Conservation (phyloP, 1,284 basidiomycete genomes). For the Porogramme epimiltina region DNA sequence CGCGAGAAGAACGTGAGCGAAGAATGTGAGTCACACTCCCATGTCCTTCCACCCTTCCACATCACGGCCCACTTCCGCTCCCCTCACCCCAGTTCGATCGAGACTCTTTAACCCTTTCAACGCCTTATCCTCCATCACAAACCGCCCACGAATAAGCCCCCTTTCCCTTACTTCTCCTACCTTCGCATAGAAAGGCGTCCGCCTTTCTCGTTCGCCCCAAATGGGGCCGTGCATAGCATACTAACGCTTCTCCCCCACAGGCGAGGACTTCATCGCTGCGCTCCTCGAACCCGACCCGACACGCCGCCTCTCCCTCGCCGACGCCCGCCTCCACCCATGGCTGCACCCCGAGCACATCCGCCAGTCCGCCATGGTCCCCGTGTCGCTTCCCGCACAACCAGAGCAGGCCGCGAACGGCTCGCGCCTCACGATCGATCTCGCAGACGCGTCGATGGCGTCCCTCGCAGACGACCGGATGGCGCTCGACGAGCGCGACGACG, state of each 20-base stretch:
- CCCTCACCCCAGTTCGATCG: too few relatives aligned
- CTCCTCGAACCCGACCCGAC: conserved; percentile 55
- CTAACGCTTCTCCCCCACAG: conserved; percentile 1
- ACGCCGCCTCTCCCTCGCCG: conserved; percentile 57
- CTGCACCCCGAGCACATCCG: conserved; percentile 35
- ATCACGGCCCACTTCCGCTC: too few relatives aligned
- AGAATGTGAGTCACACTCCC: not conserved
- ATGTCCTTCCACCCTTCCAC: too few relatives aligned
- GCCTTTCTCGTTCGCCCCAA: too few relatives aligned
- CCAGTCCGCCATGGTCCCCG: not conserved
- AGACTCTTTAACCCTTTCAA: too few relatives aligned
- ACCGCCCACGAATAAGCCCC: not conserved
- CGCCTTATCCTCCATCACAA: too few relatives aligned
- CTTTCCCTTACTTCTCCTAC: too few relatives aligned
- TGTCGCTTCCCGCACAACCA: not conserved
- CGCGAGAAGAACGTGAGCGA: conserved; percentile 16
- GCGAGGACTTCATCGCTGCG: conserved; percentile 45
- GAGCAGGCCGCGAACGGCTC: conserved; percentile 4
- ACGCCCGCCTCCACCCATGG: conserved; percentile 70
- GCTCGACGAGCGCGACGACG: not conserved
- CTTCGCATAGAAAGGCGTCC: too few relatives aligned
- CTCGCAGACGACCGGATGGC: not conserved
- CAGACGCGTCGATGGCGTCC: not conserved
- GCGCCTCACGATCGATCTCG: conserved; percentile 4
- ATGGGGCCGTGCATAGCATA: too few relatives aligned